Base-by-base conservation (phyloP, 805 yeast genomes). In the Candida patagonica region DNA sequence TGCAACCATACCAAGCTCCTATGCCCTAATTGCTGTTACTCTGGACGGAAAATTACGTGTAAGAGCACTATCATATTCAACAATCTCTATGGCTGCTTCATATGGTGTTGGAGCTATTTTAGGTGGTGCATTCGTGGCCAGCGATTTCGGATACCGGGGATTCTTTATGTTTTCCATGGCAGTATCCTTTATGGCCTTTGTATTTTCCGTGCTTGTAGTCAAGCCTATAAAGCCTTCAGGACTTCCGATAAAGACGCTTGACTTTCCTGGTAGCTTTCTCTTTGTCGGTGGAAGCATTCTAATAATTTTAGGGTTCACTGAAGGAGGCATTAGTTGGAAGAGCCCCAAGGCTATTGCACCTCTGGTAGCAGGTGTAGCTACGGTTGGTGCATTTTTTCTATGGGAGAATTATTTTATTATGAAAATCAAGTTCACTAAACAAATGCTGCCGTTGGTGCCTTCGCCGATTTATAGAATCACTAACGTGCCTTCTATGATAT, bases 371-470 rank as follows among this genome's bases (percentile, higher is more conserved):
- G 32, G 32, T 5, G 4, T n/a, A 12, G 32, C 16, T 7, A 37
- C 62, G n/a, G 35, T 65, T 3, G 13, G 54, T 5, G 23, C 37
- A 4, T 57, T 53, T 29, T 46, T 60, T 21, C 10, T 30, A 15
- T 30, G 32, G 32, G 32, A 30, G 32, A 12, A 10, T 12, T 30
- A 20, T 16, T 15, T 30, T 3, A 30, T 30, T 10, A 12, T 12
- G 4, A 13, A n/a, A 5, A 12, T 30, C 9, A 5, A 4, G 12
- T 30, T 13, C 15, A 30, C 32, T 16, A 30, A 7, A 30, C 20
- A 30, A 13, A 30, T 30, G 32, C 9, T 13, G 3, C 32, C 16
- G 10, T 30, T 30, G 6, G n/a, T 30, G n/a, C 32, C 32, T 30
- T 20, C 16, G 5, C 20, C n/a, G 32, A 30, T 30, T 10, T 30